Base-by-base conservation (phyloP, 2,329 filamentous ascomycete species). In the Colletotrichum sojae region DNA sequence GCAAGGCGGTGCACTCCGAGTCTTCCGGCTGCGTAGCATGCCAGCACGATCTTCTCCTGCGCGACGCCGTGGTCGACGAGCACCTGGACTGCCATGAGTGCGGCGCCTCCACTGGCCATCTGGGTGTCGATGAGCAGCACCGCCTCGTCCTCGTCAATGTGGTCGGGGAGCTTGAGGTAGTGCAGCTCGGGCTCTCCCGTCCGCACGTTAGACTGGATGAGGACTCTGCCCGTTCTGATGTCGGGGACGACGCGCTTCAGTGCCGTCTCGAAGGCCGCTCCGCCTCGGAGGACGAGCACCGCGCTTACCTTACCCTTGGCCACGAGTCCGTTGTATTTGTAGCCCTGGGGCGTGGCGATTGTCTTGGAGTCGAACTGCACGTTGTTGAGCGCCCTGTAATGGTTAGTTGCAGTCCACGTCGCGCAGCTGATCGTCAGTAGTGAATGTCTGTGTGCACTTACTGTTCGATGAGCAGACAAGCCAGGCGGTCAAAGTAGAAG, bases 11-110 rank as follows among this genome's bases (percentile, higher is more conserved):
- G 94, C 71, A 98, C 79, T 0, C 95, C 96, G 74, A 93, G 89
- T 72, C 90, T 90, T 9, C 95, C 95, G 4, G 95, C 95, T 72
- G 94, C 92, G 78, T 97, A 98, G 4, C 95, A 97, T 46, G 97
- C 95, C 78, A 98, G 91, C 40, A 98, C 93, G 72, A 99, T 97
- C 72, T 87, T 91, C 53, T 94, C 89, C 77, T 96, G 91, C 6
- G 89, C 83, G 6, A 98, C 95, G 12, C 96, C 96, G 76, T 98
- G 95, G 78, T 99, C 96, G 16, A 97, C 90, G 61, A 99, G 84
- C n/a, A 98, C 94, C 76, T 96, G 92, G 49, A 98, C 95, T 1
- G 96, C 94, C 96, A 99, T 99, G 67, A 99, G 83, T 1, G 89
- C 89, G 16, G 90, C 88, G 43, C 95, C 95, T 51, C 96, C 96